phyloP scores from a whole-genome alignment of 345 rosid species.

The Adansonia digitata region DNA sequence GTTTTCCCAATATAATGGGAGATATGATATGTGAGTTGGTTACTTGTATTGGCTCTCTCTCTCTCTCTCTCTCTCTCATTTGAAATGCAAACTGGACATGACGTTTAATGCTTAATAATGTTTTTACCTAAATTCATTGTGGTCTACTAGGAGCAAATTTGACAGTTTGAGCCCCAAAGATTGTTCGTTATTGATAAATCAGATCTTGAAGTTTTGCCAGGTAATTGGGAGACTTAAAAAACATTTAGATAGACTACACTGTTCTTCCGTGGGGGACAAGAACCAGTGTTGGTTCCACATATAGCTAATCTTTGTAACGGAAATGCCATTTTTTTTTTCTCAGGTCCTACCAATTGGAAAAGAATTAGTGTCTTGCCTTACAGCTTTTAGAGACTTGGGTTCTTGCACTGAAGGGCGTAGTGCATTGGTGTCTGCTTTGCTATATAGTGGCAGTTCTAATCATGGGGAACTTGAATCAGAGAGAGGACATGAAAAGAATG shows the following conservation, averaged over 20 bases:
- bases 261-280: not conserved
- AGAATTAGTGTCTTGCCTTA: conserved; percentile 73
- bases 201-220: conserved; percentile 71
- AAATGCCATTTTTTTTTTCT: conserved; percentile 14
- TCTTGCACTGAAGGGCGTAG: conserved; percentile 64
- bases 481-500: conserved; percentile 38
- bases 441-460: conserved; percentile 21
- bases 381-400: conserved; percentile 59
- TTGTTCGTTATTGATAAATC: conserved; percentile 47
- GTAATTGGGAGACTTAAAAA: conserved; percentile 27
- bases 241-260: not conserved
- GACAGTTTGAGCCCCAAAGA: conserved; percentile 57
- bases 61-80: too few species aligned
- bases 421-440: conserved; percentile 41
- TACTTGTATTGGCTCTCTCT: conserved; percentile 17
- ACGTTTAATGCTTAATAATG: not conserved
- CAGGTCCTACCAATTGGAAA: conserved; percentile 85
- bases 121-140: conserved; percentile 8
- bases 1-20: conserved; percentile 31
- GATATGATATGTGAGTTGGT: conserved; percentile 57
- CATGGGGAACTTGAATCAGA: conserved; percentile 41
- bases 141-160: conserved; percentile 35
- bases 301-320: conserved; percentile 11
- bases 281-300: not conserved
- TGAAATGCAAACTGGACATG: not conserved